These are phyloP conservation scores for Lindgomyces ingoldianus DNA, from an alignment of 495 filamentous ascomycete species.

Conservation along the genomic window DNA sequence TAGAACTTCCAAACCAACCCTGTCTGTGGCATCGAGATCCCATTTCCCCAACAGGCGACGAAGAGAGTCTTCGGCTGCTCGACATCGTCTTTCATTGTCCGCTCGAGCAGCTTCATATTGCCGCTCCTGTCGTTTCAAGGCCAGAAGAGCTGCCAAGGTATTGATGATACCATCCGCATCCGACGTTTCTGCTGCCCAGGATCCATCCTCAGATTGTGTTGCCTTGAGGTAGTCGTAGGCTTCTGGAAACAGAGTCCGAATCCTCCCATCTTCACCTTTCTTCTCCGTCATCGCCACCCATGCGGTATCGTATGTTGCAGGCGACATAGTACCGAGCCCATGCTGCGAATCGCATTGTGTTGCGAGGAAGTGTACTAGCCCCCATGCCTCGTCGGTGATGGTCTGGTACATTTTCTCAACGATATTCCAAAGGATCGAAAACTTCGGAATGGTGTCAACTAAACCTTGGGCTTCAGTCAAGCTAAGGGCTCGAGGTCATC, in stretches of 20 bases:
- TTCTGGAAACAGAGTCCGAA: slow-evolving; percentile 23
- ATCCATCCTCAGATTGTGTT: slow-evolving; percentile 26
- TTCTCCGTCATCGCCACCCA: slow-evolving; percentile 35
- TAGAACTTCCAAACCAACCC: slow-evolving; percentile 28
- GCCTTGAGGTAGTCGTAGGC: slow-evolving; percentile 25
- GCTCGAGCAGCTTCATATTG: not conserved
- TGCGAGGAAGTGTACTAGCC: slow-evolving; percentile 18
- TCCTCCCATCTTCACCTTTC: slow-evolving; percentile 8
- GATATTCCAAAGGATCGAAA: not conserved
- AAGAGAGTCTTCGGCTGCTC: slow-evolving; percentile 17
- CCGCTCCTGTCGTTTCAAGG: slow-evolving; percentile 21
- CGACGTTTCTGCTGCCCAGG: slow-evolving; percentile 28
- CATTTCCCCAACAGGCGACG: slow-evolving; percentile 15
- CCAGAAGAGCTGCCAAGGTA: slow-evolving; percentile 30
- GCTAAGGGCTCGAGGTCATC: slow-evolving; percentile 3
- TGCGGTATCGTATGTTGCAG: slow-evolving; percentile 30
- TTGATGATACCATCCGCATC: slow-evolving; percentile 33
- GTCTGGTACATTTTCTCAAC: slow-evolving; percentile 22
- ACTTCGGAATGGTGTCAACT: not conserved
- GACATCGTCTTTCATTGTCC: slow-evolving; percentile 16
- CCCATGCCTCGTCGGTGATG: slow-evolving; percentile 29
- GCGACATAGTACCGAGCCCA: slow-evolving; percentile 28
- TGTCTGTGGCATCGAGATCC: slow-evolving; percentile 24
- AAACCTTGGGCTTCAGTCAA: not conserved
- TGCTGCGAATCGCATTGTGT: slow-evolving; percentile 10